Base-by-base conservation (phyloP, 441 rosid species). In the Gossypium davidsonii region DNA sequence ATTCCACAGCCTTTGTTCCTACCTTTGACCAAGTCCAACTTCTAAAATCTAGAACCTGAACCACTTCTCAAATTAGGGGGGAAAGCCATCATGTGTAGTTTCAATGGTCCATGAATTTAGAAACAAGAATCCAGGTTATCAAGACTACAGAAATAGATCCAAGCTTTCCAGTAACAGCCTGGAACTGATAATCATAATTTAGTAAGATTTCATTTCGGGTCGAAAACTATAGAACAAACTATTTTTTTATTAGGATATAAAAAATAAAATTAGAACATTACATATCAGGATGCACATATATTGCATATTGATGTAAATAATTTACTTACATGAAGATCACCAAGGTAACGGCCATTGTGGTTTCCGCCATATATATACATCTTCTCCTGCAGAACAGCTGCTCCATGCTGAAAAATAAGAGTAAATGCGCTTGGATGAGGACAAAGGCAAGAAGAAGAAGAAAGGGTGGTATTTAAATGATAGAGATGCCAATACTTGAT, bases 321-420 rank as follows among this genome's bases (percentile, higher is more conserved):
- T 79, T 77, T 74, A 61, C 96, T 90, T 85, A 96, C 99, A 84
- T 91, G 90, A 75, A 96, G 91, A 85, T 93, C 98, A 76, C 83
- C 87, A 61, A 93, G 97, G 85, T 93, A 93, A 49, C 97, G 98
- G 9, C 99, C 99, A 80, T 96, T 96, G 76, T 93, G 99, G 83
- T 93, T 96, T 82, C 99, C 99, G 69, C 98, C 99, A 78, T 77
- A 89, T 68, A 93, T 58, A 77, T 96, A 96, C 99, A 96, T 93
- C 83, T 88, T 91, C 77, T 96, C 97, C 80, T 90, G 92, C 81
- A 96, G 69, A 76, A 90, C 88, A 68, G 89, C 95, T 78, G 96
- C 97, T 71, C 91, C 99, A 78, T 96, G 99, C 99, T 96, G 89
- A 57, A 78, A 78, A 69, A 74, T 49, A 75, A 21, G 42, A 80